These are phyloP conservation scores for Eragrostis tef DNA, from an alignment of 202 grass and related monocot species.

Conservation along the genomic window DNA sequence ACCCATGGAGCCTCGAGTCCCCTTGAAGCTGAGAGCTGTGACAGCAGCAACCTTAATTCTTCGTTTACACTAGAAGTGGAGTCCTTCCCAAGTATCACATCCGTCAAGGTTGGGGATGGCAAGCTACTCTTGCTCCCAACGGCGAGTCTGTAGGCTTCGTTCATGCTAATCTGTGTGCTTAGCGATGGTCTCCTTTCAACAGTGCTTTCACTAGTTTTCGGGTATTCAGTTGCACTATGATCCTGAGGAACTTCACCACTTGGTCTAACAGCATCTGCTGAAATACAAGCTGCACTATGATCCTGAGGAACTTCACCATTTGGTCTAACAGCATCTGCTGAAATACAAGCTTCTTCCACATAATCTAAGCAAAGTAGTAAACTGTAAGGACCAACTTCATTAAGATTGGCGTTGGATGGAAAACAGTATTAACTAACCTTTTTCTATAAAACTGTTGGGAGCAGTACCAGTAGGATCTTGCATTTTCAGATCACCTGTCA, in stretches of 20 bases:
- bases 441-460: constrained; percentile 27
- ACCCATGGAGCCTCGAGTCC: constrained; percentile 67
- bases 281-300: no score
- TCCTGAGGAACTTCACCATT: no score
- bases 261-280: no score
- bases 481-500: constrained; percentile 17
- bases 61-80: constrained; percentile 77
- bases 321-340: background rate
- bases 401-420: constrained; percentile 10
- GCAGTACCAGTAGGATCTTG: constrained; percentile 42
- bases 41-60: constrained; percentile 78
- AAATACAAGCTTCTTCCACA: constrained; percentile 39
- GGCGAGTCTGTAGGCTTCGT: constrained; percentile 68
- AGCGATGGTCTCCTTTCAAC: constrained; percentile 53
- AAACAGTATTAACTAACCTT: constrained; percentile 39
- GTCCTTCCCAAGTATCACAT: constrained; percentile 80
- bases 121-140: constrained; percentile 57
- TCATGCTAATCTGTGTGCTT: constrained; percentile 70
- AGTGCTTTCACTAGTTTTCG: constrained; percentile 39
- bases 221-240: constrained; percentile 39
- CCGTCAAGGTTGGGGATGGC: constrained; percentile 57
- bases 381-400: constrained; percentile 22
- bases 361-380: constrained; percentile 34
- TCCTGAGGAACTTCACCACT: constrained; percentile 42
- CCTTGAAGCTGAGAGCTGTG: constrained; percentile 76